A percentile compares a stretch with the other conserved stretches of the same genome.
Conservation (phyloP, 2,329 filamentous ascomycete species). For the Geoglossum cookeanum region DNA sequence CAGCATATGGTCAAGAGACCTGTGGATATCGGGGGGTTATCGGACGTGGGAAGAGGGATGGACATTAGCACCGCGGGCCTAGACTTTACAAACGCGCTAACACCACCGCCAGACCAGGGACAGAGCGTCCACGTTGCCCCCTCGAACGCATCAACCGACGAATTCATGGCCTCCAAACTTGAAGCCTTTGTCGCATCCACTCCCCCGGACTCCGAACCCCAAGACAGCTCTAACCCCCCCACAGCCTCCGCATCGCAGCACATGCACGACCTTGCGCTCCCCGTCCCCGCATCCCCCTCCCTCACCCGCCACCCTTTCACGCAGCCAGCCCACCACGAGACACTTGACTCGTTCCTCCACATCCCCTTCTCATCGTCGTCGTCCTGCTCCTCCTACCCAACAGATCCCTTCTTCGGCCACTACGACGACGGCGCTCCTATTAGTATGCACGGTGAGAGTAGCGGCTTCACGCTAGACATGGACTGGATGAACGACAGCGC, state of each 20-base stretch:
- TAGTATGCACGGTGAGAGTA: neutral
- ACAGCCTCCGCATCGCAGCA: neutral
- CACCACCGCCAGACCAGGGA: neutral
- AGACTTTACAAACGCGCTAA: slow-evolving; percentile 1
- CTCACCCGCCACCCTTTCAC: neutral
- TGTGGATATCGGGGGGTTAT: neutral
- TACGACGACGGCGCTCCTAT: neutral
- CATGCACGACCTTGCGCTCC: neutral
- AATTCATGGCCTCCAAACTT: neutral
- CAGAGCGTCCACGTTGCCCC: neutral
- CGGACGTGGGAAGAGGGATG: neutral
- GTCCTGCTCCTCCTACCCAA: neutral
- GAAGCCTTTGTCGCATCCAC: neutral
- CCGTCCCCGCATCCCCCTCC: neutral
- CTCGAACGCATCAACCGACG: neutral
- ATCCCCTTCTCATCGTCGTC: no score
- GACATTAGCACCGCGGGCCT: neutral
- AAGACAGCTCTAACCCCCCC: neutral
- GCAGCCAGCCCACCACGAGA: neutral
- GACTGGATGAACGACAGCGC: slow-evolving; percentile 1
- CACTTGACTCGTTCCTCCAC: neutral
- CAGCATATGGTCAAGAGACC: neutral
- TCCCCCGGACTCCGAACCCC: neutral
- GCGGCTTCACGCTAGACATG: neutral
- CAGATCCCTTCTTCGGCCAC: neutral